Percentiles rank a stretch among this genome's conserved stretches.
phyloP scores from a whole-genome alignment of 495 filamentous ascomycete genomes.

The Penicillium roqueforti region DNA sequence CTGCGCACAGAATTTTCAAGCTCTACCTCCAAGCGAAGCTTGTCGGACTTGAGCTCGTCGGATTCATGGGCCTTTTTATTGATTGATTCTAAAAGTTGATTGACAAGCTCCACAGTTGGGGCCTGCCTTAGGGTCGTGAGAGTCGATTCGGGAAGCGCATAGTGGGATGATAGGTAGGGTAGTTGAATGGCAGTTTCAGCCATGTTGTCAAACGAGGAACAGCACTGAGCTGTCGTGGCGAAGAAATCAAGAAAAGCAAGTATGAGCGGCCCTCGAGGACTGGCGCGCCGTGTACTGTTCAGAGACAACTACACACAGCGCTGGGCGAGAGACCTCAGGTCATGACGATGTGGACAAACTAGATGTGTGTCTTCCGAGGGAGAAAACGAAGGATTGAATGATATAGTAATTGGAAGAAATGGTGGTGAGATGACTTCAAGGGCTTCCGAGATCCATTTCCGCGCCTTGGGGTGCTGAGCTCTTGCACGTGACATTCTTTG shows the following conservation, averaged over 20 bases:
- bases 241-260: conserved; percentile 1
- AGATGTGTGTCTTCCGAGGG: not conserved
- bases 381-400: conserved; percentile 2
- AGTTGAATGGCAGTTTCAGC: conserved; percentile 71
- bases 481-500: conserved; percentile 14
- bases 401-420: conserved; percentile 6
- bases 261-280: not conserved
- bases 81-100: conserved; percentile 61
- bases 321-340: conserved; percentile 10
- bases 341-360: conserved; percentile 18
- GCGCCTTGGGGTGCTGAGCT: conserved; percentile 13
- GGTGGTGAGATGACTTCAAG: conserved; percentile 20
- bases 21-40: conserved; percentile 84
- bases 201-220: conserved; percentile 49
- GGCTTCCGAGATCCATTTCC: conserved; percentile 15
- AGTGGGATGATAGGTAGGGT: conserved; percentile 70
- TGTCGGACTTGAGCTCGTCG: conserved; percentile 74
- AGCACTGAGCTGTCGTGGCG: conserved; percentile 17
- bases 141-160: conserved; percentile 64
- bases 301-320: conserved; percentile 22
- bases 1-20: conserved; percentile 80
- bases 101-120: conserved; percentile 75
- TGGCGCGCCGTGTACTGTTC: conserved; percentile 21
- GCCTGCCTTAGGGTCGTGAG: conserved; percentile 61
- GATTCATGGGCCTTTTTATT: conserved; percentile 71